Base-by-base conservation (phyloP, 2,329 filamentous ascomycete genomes). In the Ampelomyces quisqualis region DNA sequence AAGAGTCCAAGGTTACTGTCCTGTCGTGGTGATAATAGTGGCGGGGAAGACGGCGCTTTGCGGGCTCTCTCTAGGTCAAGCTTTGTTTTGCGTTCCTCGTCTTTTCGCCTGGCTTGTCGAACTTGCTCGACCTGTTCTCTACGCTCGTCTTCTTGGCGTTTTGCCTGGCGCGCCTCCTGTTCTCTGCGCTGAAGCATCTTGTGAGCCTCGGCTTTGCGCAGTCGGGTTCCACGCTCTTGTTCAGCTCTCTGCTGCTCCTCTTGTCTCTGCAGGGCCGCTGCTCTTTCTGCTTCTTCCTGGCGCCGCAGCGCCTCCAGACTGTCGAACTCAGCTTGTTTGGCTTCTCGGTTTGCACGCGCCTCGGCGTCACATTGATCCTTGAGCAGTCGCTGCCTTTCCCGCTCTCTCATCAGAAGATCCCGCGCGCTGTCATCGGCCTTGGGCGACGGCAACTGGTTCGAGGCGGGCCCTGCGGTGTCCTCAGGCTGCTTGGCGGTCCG, bases 311-410 rank as follows among this genome's bases (percentile, higher is more conserved):
- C 45, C 29, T 67, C 63, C 17, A 55, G 38, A 27, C 52, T 53
- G 27, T 61, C 57, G 7, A 58, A 42, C 40, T 64, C 61, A 6
- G 57, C 60, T 34, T 64, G 50, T 43, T 58, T 58, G 8, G 60
- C 64, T 40, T 64, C 57, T 29, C 44, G 42, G 45, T 53, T 53
- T 15, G 58, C 60, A 19, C 53, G 53, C 34, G 62, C 62, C 34
- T 69, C 65, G 6, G 62, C 64, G 24, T 62, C 63, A 13, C 66
- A 45, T 34, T 49, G 58, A 38, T 63, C 56, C 40, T 58, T 57
- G 37, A 66, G 31, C 36, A 56, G 46, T 7, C 55, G 54, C 48
- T 67, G 61, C 30, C 60, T 52, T 43, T 64, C 60, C 14, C 50
- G 49, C 35, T 67, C 64, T 18, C 49, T 60, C 27, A 60, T 57